Evolutionary conservation across 2,329 filamentous ascomycete species (phyloP), one percentile per base, ranked within the genome.

Genomic region (Phaeophleospora eucalypticola): DNA sequence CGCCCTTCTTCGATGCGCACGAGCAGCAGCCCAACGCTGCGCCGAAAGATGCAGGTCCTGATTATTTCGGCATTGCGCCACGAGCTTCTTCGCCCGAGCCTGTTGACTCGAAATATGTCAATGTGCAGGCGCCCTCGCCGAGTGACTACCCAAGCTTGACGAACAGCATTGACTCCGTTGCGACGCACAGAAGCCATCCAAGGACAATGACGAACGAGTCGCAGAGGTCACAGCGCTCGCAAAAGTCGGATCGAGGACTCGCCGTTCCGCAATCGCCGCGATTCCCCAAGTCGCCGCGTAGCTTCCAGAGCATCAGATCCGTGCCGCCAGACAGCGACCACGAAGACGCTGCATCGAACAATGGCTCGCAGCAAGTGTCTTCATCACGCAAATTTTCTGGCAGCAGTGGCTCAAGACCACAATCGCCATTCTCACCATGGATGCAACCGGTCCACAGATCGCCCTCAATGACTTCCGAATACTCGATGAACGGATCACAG

Each of bases 381-480:
- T 87, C 88, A 40, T 81, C 80, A n/a, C 81, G 89, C 36, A 93
- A 93, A 63, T 71, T 89, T 41, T 95, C 90, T 1, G 79, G 81
- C 14, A 84, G 84, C 56, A 90, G 80, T 39, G 67, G 81, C 24
- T 84, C 81, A 2, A 67, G 76, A 52, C 74, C 79, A 6, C 74
- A 79, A 41, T 83, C 82, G 17, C 82, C 82, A 38, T 73, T 80
- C 52, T 85, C 86, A 18, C 83, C 84, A 2, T 77, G 75, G 42
- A 68, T 78, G 48, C 75, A 79, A 14, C 75, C 81, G 20, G 79
- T 84, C 58, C 80, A 82, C 48, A 80, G 89, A 60, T 95, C 90
- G 1, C 89, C 89, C 2, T 97, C 93, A 0, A 78, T 88, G 32
- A 83, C 83, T 51, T 97, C 91, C 1, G 88, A 95, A 52, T 80